Conservation (phyloP, 1,284 basidiomycete genomes). For the Trichosporon ovoides region DNA sequence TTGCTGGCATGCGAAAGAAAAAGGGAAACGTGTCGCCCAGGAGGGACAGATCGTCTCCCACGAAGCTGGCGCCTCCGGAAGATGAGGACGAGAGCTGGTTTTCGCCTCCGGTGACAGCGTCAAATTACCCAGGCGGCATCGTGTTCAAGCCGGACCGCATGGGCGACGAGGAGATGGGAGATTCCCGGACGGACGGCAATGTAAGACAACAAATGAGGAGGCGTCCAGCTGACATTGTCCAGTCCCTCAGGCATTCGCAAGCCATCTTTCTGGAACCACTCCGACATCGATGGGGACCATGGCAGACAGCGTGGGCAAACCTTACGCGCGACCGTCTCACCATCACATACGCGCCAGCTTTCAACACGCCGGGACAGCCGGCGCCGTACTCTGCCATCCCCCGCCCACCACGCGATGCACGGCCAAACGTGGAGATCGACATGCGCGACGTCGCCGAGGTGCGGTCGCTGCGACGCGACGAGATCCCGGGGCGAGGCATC, state of each 20-base stretch:
- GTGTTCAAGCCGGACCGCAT: slow-evolving; percentile 32
- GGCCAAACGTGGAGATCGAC: slow-evolving; percentile 30
- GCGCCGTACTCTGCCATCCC: slow-evolving; percentile 28
- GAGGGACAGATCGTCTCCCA: not conserved
- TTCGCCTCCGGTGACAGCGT: slow-evolving; percentile 1
- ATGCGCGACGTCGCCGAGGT: slow-evolving; percentile 42
- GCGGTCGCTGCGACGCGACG: slow-evolving; percentile 35
- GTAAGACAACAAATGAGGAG: not conserved
- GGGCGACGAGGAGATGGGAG: slow-evolving; percentile 41
- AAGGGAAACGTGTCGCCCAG: slow-evolving; percentile 24
- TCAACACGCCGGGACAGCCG: not conserved
- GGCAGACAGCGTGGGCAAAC: slow-evolving; percentile 37
- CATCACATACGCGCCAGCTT: slow-evolving; percentile 22
- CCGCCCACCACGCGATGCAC: slow-evolving; percentile 16
- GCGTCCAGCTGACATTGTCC: not conserved
- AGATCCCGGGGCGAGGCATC: slow-evolving; percentile 33
- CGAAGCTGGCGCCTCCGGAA: not conserved
- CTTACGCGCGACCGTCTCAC: slow-evolving; percentile 24
- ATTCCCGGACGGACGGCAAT: slow-evolving; percentile 19
- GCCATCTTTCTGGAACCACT: slow-evolving; percentile 1
- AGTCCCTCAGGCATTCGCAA: not conserved
- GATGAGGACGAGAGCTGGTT: slow-evolving; percentile 19
- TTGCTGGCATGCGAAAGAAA: slow-evolving; percentile 32
- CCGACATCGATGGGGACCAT: slow-evolving; percentile 30
- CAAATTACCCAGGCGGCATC: slow-evolving; percentile 32